These are phyloP conservation scores for Leishmania major DNA, from an alignment of 208 protist genomes.

Conservation along the genomic window DNA sequence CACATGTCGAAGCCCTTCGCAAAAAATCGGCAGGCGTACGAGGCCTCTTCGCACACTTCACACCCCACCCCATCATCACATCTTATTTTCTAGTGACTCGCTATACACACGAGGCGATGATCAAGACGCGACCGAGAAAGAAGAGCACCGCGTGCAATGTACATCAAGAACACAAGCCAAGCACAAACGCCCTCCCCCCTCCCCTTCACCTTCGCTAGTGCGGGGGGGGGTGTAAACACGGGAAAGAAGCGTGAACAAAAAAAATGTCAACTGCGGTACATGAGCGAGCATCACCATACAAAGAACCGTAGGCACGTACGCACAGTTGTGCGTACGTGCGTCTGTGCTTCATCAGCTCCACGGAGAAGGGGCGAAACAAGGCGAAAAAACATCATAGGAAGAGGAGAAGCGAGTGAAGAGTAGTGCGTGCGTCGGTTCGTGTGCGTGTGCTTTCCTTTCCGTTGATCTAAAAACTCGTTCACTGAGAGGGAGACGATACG, in stretches of 20 bases:
- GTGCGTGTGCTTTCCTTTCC: neutral
- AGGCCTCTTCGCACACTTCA: neutral
- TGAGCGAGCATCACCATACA: neutral
- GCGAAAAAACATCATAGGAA: neutral
- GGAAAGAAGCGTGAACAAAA: constrained; percentile 5
- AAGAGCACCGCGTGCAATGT: neutral
- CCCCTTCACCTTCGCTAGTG: neutral
- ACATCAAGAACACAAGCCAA: constrained; percentile 15
- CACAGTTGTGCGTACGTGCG: neutral
- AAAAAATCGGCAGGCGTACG: neutral
- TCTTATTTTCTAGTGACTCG: neutral
- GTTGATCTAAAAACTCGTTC: neutral
- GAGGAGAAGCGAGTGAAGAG: neutral
- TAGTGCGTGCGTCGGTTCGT: neutral
- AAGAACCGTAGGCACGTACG: neutral
- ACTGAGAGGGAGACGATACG: too few species aligned
- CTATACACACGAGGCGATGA: neutral
- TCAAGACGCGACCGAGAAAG: neutral
- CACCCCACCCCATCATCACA: neutral
- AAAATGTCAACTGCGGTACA: constrained; percentile 1
- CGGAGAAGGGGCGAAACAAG: neutral
- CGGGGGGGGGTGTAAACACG: neutral
- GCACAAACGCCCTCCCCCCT: neutral
- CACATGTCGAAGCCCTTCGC: neutral
- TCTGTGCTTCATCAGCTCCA: neutral